phyloP scores from a whole-genome alignment of 2,329 filamentous ascomycete species.

The Metarhizium sp. region DNA sequence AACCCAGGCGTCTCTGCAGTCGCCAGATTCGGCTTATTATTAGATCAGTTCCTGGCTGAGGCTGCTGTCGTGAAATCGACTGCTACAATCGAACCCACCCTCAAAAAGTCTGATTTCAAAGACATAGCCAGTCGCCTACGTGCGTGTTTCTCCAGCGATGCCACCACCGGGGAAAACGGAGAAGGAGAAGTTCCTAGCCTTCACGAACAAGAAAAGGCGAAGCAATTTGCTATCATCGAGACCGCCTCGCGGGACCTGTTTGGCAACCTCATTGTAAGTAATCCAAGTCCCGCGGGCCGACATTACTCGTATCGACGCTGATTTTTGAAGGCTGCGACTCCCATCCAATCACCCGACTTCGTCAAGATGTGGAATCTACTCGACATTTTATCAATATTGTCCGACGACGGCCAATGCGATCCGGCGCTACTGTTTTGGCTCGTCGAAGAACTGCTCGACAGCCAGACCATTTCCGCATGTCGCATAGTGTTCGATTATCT shows the following conservation, averaged over 20 bases:
- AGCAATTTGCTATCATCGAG: constrained; percentile 66
- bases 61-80: constrained; percentile 51
- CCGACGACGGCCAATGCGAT: constrained; percentile 70
- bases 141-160: constrained; percentile 19
- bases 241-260: constrained; percentile 76
- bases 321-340: constrained; percentile 52
- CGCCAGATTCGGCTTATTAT: constrained; percentile 39
- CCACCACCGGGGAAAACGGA: constrained; percentile 16
- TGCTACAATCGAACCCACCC: constrained; percentile 59
- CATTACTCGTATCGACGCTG: neutral
- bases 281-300: neutral
- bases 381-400: constrained; percentile 81
- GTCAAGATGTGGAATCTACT: constrained; percentile 87
- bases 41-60: constrained; percentile 48
- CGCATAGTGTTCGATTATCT: constrained; percentile 89
- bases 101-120: constrained; percentile 59
- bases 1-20: constrained; percentile 44
- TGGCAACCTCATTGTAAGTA: constrained; percentile 64
- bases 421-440: constrained; percentile 80
- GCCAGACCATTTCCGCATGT: constrained; percentile 88
- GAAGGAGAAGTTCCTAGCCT: constrained; percentile 23
- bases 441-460: constrained; percentile 90
- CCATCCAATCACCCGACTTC: constrained; percentile 70
- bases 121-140: constrained; percentile 36
- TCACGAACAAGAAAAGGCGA: constrained; percentile 29